Evolutionary conservation across 2,329 filamentous ascomycete genomes (phyloP), one percentile per base, ranked within the genome.

Genomic region (Penicillium hesseltinei): DNA sequence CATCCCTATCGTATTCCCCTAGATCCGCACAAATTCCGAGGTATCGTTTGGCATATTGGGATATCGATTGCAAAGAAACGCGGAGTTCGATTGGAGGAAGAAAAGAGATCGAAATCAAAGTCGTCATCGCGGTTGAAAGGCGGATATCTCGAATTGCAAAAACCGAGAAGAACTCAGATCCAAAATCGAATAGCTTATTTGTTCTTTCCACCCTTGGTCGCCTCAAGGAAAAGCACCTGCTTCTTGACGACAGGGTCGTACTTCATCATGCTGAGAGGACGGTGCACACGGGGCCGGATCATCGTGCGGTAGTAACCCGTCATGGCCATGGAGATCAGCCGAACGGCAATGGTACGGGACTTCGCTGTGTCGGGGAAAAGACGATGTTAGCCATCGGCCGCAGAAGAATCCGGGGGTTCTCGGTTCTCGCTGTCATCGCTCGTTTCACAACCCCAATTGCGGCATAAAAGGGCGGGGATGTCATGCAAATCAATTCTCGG

Each of bases 241-340:
- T 93, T 91, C 75, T 92, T 90, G 54, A 99, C 94, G 64, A 99
- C 92, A 42, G 94, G 94, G 74, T 99, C 94, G 78, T 99, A 99
- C 82, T 99, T 99, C 69, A 99, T 81, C 91, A 99, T 94, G 80
- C 92, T 95, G 78, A 99, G 84, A 56, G 95, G 92, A 44, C 88
- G 82, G 62, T 92, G 83, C 31, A 85, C 84, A 66, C 94, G 88
- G 13, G 92, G 92, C 58, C 95, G 88, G 67, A 88, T 83, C 76
- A 96, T 87, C 53, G 91, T 95, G 77, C 93, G 92, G 83, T 93
- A 99, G 84, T 92, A 99, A 71, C 94, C 94, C 27, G 94, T 99
- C 88, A 96, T 88, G 74, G 94, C 94, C 94, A 99, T 99, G 63
- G 92, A 96, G 75, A 99, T 82, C 66, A 99, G 88, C 74, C 94